Base-by-base conservation (phyloP, 345 rosid species). In the Bruguiera gymnorhiza region DNA sequence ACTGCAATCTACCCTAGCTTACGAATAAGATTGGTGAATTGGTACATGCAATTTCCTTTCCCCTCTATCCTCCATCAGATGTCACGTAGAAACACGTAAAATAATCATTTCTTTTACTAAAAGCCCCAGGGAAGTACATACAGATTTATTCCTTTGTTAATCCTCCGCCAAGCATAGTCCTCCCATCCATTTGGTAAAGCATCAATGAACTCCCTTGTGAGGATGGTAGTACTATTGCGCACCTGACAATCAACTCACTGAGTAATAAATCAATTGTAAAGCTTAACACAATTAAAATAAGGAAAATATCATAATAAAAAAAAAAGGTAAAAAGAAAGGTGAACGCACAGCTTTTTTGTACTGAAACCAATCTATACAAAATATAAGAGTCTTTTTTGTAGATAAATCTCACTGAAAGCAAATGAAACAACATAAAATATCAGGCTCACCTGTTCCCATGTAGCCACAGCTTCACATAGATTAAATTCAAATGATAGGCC, bases 111-210 rank as follows among this genome's bases (percentile, higher is more conserved):
- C 13, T 54, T 23, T 54, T 11, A 24, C 1, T 31, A 50, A 4
- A 32, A 58, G 67, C 31, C 30, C n/a, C 19, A 6, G 18, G 43
- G 8, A 62, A 71, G 66, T 31, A 83, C 99, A 77, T 79, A 96
- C 97, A 96, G 91, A 31, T 72, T 88, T 58, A 84, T 77, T 81
- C 97, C 98, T 78, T 90, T 92, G 76, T 96, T 96, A 79, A 96
- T 90, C 80, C 96, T 83, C 52, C 78, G 98, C 99, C 99, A 96
- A 0, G 98, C 98, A 70, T 90, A 92, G 52, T 92, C 98, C 80
- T 92, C 89, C 99, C 98, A 96, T 65, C 95, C 99, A 80, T 88
- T 87, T 43, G 95, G 96, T 60, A 92, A 81, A 80, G 96, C 87
- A 81, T 89, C 95, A 75, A 92, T 89, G 81, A 82, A 96, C 68